A percentile compares a stretch with the other conserved stretches of the same genome.
phyloP scores from a whole-genome alignment of 192 early-diverging fungal species.

The Mortierella alpina region DNA sequence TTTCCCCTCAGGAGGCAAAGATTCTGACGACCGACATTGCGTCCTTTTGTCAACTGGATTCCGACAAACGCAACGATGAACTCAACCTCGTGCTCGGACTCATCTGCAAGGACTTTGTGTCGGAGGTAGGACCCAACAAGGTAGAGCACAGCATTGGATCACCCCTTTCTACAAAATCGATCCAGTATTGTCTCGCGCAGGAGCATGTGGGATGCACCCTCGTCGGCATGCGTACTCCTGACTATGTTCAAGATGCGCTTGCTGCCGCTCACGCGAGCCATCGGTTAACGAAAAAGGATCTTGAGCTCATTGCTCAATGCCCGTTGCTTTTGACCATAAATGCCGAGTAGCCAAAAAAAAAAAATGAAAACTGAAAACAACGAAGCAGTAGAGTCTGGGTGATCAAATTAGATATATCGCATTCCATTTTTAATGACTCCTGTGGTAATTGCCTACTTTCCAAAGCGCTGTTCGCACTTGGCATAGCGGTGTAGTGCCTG shows the following conservation, averaged over 20 bases:
- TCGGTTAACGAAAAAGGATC: conserved; percentile 38
- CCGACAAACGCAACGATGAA: conserved; percentile 64
- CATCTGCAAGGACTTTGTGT: conserved; percentile 51
- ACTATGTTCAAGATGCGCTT: conserved; percentile 70
- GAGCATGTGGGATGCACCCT: conserved; percentile 64
- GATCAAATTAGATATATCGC: background rate
- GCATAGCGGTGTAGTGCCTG: conserved; percentile 52
- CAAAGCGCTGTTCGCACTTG: conserved; percentile 58
- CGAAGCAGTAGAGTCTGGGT: background rate
- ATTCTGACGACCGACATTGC: conserved; percentile 50
- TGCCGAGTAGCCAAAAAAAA: background rate
- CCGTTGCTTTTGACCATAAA: conserved; percentile 31
- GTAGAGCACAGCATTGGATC: conserved; percentile 49
- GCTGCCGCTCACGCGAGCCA: conserved; percentile 48
- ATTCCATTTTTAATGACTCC: background rate
- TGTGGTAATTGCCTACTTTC: conserved; percentile 27
- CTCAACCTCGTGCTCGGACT: conserved; percentile 60
- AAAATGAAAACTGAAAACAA: background rate
- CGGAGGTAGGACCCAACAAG: conserved; percentile 27
- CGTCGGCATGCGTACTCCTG: conserved; percentile 69
- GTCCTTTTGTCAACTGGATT: conserved; percentile 60
- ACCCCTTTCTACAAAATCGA: conserved; percentile 63
- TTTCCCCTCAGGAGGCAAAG: conserved; percentile 28
- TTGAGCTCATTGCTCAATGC: conserved; percentile 54
- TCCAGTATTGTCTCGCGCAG: conserved; percentile 60